Base-by-base conservation (phyloP, 768 basidiomycete species). In the Chiua virens region DNA sequence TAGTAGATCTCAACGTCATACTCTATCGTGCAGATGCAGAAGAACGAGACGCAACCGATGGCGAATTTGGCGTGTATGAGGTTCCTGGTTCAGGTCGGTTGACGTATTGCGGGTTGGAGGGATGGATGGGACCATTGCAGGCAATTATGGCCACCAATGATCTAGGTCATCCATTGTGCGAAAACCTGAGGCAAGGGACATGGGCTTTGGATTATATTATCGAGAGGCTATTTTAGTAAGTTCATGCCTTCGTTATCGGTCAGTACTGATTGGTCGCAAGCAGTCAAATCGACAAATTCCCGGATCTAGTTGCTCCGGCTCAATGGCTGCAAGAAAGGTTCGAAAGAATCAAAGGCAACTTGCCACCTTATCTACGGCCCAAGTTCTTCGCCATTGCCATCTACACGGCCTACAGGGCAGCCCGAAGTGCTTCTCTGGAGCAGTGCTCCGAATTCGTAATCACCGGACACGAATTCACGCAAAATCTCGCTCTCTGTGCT, bases 321-420 rank as follows among this genome's bases (percentile, higher is more conserved):
- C 71, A 79, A 47, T 99, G 97, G 97, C 76, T 98, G 62, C 80
- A 83, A 65, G 82, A 89, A 54, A 82, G 94, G n/a, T 91, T 95
- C 60, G 90, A 93, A 42, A 77, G 83, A 20, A 79, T 98, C 62
- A 87, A 89, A 59, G 65, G 66, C 1, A 77, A 77, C 11, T 85
- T 86, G 7, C 89, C 97, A 0, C 81, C 88, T 17, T 95, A 93
- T 76, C 76, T 98, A 69, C 82, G 95, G 20, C 97, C 97, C 20
- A 98, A 96, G 68, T 98, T 92, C 71, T 99, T 99, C 58, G 93
- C 94, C 1, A 79, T 98, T 52, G 79, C 96, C 49, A 78, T 98
- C 52, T 91, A 87, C 21, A 86, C 86, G 52, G 94, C 94, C 2
- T 96, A 97, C 77, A 97, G 94, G 68, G 92, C 91, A 10, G 87